Percentiles rank a stretch among this genome's conserved stretches.
Conservation (phyloP, 1,284 basidiomycete species). For the Fomitopsis palustris region DNA sequence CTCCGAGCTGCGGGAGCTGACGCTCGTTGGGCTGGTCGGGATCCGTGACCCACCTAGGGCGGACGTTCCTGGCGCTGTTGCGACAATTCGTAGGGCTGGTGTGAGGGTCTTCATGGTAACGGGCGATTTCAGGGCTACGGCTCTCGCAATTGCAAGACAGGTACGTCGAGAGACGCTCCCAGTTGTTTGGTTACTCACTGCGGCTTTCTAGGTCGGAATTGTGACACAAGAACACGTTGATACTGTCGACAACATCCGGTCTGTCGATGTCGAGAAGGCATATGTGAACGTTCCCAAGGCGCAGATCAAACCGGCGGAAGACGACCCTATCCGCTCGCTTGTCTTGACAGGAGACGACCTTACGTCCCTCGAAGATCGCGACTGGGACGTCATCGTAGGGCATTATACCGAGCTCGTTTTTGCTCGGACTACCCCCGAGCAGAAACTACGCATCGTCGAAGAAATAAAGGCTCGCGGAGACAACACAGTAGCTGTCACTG, state of each 20-base stretch:
- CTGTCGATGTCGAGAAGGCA: constrained; percentile 9
- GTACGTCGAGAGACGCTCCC: constrained; percentile 22
- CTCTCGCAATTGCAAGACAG: constrained; percentile 57
- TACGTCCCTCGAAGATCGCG: constrained; percentile 39
- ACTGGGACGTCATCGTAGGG: constrained; percentile 44
- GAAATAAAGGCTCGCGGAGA: constrained; percentile 48
- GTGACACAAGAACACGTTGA: constrained; percentile 46
- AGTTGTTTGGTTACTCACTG: constrained; percentile 14
- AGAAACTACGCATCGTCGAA: constrained; percentile 69
- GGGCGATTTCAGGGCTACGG: constrained; percentile 54
- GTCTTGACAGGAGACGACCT: constrained; percentile 53
- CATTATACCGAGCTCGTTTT: constrained; percentile 70
- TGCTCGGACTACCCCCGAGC: constrained; percentile 70
- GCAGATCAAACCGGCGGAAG: constrained; percentile 23
- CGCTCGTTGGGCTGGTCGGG: constrained; percentile 59
- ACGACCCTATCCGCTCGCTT: constrained; percentile 32
- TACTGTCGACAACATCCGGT: constrained; percentile 35
- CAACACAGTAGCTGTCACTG: constrained; percentile 52
- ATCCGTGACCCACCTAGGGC: constrained; percentile 61
- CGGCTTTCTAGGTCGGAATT: constrained; percentile 53
- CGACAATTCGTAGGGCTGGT: constrained; percentile 51
- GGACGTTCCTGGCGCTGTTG: constrained; percentile 53
- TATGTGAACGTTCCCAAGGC: constrained; percentile 19
- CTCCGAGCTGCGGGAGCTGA: constrained; percentile 39
- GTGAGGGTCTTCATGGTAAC: constrained; percentile 72